Percentiles rank a stretch among this genome's conserved stretches.
phyloP scores from a whole-genome alignment of 176 grass and related monocot genomes.

The Lolium perenne region DNA sequence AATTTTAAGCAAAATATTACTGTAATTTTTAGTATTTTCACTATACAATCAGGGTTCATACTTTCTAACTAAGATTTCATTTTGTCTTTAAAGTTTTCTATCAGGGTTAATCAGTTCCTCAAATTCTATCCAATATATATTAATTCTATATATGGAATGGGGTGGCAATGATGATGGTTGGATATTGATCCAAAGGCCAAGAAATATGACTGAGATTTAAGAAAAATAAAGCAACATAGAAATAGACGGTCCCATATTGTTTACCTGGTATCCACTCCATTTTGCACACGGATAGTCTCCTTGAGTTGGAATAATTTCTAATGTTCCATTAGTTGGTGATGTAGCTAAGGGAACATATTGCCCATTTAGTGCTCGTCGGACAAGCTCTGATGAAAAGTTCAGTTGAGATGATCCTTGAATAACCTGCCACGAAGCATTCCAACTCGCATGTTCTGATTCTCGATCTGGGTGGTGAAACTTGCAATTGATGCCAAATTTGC shows the following conservation, averaged over 20 bases:
- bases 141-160: background rate
- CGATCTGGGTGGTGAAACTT: slow-evolving; percentile 34
- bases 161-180: background rate
- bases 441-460: background rate
- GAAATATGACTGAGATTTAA: background rate
- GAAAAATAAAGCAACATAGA: background rate
- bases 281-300: background rate
- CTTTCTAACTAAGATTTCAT: background rate
- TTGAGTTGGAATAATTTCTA: background rate
- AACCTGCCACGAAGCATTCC: background rate
- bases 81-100: background rate
- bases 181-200: background rate
- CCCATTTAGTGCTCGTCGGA: background rate
- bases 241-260: too few species aligned
- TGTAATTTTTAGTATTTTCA: background rate
- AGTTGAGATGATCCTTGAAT: background rate
- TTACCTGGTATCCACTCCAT: background rate
- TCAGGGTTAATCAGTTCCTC: background rate
- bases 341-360: background rate
- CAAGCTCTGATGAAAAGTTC: background rate
- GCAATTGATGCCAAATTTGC: slow-evolving; percentile 52
- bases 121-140: background rate
- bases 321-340: background rate
- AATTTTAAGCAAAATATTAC: background rate
- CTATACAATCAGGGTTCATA: background rate